Evolutionary conservation across 306 rosid species (phyloP), one percentile per base, ranked within the genome.

Genomic region (Acacia confusa): DNA sequence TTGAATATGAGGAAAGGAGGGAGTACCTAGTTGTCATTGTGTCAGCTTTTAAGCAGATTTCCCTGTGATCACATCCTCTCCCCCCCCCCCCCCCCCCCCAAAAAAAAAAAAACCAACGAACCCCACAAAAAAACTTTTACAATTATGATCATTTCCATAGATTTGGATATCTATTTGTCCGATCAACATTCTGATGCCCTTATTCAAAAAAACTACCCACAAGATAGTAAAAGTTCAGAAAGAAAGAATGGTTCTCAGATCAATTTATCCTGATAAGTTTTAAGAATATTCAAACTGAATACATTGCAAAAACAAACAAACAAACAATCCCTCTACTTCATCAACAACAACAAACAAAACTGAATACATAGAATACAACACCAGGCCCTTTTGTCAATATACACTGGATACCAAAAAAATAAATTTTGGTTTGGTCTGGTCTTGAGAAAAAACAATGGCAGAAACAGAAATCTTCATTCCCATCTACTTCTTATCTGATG

Each of bases 401-500:
- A 68, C 81, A 68, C 69, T 57, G 70, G 22, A 68, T 13, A 25
- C n/a, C 44, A 79, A 58, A 24, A 2, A 24, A 34, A 16, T 15
- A 68, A 9, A 15, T 2, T 28, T 36, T 77, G 61, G 20, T 41
- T 17, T 4, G 6, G 57, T 50, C 20, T 48, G 73, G 40, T 52
- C 65, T 3, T 50, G n/a, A 43, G 53, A 36, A 36, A 66, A 53
- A 36, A 48, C 45, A 58, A 15, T 32, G 34, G 20, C 28, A 50
- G 67, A 63, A 57, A 60, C 28, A 50, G 67, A 63, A 28, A 41
- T 17, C 44, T 69, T 22, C 30, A 87, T 82, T 90, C 93, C 91
- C 97, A 92, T 85, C 88, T 92, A 68, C 86, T 81, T 67, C 72
- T 82, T 15, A 88, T 74, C 57, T 72, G 79, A 57, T 89, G 73